Conservation (phyloP, 2,329 filamentous ascomycete genomes). For the Diplodia sapinea region DNA sequence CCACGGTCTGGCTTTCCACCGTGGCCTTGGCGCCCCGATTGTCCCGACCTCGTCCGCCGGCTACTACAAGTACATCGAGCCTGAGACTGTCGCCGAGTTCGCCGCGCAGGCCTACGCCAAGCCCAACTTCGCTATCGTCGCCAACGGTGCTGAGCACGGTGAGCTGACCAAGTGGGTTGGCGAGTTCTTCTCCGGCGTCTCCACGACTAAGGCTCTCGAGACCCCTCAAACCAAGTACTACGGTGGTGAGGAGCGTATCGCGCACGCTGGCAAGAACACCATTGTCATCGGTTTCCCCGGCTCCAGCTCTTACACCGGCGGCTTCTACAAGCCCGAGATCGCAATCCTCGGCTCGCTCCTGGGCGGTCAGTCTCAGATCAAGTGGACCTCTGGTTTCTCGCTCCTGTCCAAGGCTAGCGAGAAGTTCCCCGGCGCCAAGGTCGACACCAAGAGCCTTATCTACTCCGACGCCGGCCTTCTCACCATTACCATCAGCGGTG, state of each 20-base stretch:
- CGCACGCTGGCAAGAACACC: conserved; percentile 77
- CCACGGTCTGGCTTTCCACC: conserved; percentile 89
- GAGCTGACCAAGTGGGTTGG: conserved; percentile 87
- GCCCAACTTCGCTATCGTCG: conserved; percentile 88
- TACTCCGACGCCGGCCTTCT: conserved; percentile 97
- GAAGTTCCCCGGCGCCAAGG: conserved; percentile 67
- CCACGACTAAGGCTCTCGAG: conserved; percentile 61
- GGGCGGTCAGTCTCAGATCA: conserved; percentile 88
- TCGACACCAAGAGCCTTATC: conserved; percentile 76
- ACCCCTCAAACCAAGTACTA: conserved; percentile 79
- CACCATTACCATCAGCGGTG: conserved; percentile 78
- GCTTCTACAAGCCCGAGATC: conserved; percentile 85
- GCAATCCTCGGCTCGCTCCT: conserved; percentile 87
- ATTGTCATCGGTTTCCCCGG: conserved; percentile 92
- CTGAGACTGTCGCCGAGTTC: conserved; percentile 75
- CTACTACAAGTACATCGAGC: conserved; percentile 79
- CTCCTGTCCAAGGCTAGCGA: conserved; percentile 81
- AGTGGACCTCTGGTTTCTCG: conserved; percentile 94
- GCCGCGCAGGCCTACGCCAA: conserved; percentile 82
- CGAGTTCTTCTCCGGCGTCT: conserved; percentile 83
- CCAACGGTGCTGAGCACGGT: conserved; percentile 79
- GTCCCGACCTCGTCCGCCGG: conserved; percentile 74
- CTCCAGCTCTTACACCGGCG: conserved; percentile 73
- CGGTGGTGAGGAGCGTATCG: conserved; percentile 90
- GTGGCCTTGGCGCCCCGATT: conserved; percentile 81